Evolutionary conservation across 768 basidiomycete species (phyloP).

Genomic region (Butyriboletus loyo): DNA sequence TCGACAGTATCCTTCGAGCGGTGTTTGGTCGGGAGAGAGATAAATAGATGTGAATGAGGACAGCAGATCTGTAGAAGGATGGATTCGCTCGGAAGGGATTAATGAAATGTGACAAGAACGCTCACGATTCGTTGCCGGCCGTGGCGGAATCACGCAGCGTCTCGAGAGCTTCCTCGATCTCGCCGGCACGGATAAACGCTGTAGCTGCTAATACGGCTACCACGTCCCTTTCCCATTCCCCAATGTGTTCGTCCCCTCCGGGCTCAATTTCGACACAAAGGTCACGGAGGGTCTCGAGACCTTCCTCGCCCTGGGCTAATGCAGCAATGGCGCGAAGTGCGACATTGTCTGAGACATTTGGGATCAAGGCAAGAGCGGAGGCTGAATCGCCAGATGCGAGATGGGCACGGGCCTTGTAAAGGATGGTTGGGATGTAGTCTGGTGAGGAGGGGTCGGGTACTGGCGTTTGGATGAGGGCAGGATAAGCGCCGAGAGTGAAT

Average conservation of each 20-base stretch:
- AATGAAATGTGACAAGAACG: not conserved
- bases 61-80: conserved; percentile 56
- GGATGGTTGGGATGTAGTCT: conserved; percentile 60
- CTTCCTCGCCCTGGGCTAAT: conserved; percentile 62
- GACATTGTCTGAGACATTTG: conserved; percentile 57
- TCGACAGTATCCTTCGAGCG: conserved; percentile 81
- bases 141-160: conserved; percentile 70
- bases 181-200: conserved; percentile 79
- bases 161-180: conserved; percentile 90
- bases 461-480: conserved; percentile 50
- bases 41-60: conserved; percentile 83
- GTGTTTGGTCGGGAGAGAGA: conserved; percentile 87
- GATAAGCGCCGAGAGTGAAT: conserved; percentile 75
- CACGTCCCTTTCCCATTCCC: conserved; percentile 65
- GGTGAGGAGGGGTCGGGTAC: conserved; percentile 60
- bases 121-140: conserved; percentile 86
- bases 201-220: conserved; percentile 84
- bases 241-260: conserved; percentile 60
- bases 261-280: conserved; percentile 83
- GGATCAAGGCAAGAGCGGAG: conserved; percentile 55
- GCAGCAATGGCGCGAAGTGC: conserved; percentile 68
- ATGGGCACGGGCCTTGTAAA: conserved; percentile 77
- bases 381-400: conserved; percentile 65
- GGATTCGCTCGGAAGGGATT: not conserved
- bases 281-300: conserved; percentile 80